Percentiles rank a stretch among this genome's conserved stretches.
These are phyloP conservation scores for Pseudomicrostroma phylloplanum DNA, from an alignment of 1,284 basidiomycete genomes.

Conservation along the genomic window DNA sequence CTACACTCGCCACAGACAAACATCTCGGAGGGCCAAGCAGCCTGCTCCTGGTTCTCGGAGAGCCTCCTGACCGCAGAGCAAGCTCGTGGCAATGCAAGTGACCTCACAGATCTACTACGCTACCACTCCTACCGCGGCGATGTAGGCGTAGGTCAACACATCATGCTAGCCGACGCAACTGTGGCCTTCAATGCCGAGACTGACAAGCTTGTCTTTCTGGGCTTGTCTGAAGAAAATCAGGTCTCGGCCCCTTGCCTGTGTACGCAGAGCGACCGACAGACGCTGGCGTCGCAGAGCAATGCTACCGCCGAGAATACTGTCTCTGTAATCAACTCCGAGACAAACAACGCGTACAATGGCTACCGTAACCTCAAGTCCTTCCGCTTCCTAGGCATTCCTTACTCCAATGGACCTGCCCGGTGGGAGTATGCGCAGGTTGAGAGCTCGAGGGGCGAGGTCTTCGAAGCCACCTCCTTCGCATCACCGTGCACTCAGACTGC, in stretches of 20 bases:
- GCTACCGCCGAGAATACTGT: neutral
- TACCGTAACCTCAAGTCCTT: conserved; percentile 5
- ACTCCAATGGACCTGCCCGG: neutral
- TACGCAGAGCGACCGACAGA: conserved; percentile 1
- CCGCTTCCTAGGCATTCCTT: conserved; percentile 7
- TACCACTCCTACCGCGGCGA: neutral
- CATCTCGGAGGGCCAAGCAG: neutral
- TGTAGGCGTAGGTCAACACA: neutral
- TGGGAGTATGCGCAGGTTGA: neutral
- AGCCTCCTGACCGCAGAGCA: conserved; percentile 1
- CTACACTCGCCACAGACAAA: neutral
- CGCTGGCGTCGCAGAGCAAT: neutral
- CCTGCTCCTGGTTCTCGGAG: neutral
- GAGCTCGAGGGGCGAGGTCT: neutral
- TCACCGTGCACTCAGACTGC: neutral
- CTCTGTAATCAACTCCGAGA: neutral
- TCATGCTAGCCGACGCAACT: neutral
- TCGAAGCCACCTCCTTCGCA: conserved; percentile 1
- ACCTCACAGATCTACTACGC: neutral
- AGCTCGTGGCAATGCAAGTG: neutral
- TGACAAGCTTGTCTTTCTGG: neutral
- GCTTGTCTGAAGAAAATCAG: neutral
- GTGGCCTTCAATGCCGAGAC: neutral
- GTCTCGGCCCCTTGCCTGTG: neutral
- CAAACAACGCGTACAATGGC: neutral